Conservation (phyloP, 257 asterid genomes). For the Scutellaria minor region DNA sequence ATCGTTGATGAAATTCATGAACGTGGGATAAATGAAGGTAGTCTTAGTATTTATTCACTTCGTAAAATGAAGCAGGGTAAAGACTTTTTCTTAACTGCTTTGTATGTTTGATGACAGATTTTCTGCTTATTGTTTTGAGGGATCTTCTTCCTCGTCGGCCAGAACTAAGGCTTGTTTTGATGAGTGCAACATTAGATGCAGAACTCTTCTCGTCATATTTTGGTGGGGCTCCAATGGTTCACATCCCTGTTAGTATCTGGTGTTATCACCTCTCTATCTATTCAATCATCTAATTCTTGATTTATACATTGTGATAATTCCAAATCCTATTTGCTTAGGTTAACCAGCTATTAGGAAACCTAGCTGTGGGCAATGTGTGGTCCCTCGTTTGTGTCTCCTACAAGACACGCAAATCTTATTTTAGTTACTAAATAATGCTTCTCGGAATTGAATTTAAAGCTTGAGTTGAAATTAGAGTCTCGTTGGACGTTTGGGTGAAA, state of each 20-base stretch:
- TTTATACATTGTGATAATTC: neutral
- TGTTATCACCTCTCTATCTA: conserved; percentile 21
- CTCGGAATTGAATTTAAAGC: no score
- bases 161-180: conserved; percentile 83
- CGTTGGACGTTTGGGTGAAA: no score
- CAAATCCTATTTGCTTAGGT: conserved; percentile 4
- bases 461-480: no score
- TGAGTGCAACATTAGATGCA: conserved; percentile 98
- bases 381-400: no score
- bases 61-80: conserved; percentile 17
- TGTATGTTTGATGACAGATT: conserved; percentile 62
- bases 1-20: conserved; percentile 98
- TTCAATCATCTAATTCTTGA: neutral
- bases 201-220: conserved; percentile 91
- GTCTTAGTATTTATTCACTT: conserved; percentile 28
- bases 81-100: conserved; percentile 38
- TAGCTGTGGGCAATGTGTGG: neutral
- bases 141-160: conserved; percentile 95
- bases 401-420: no score
- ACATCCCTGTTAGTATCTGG: conserved; percentile 67
- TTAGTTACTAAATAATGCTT: no score
- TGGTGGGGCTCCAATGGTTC: conserved; percentile 73
- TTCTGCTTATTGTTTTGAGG: conserved; percentile 85
- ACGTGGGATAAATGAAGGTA: conserved; percentile 98
- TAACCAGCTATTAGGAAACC: conserved; percentile 12